These are phyloP conservation scores for Globisporangium acanthophoron DNA, from an alignment of 352 stramenopile species.

Conservation along the genomic window DNA sequence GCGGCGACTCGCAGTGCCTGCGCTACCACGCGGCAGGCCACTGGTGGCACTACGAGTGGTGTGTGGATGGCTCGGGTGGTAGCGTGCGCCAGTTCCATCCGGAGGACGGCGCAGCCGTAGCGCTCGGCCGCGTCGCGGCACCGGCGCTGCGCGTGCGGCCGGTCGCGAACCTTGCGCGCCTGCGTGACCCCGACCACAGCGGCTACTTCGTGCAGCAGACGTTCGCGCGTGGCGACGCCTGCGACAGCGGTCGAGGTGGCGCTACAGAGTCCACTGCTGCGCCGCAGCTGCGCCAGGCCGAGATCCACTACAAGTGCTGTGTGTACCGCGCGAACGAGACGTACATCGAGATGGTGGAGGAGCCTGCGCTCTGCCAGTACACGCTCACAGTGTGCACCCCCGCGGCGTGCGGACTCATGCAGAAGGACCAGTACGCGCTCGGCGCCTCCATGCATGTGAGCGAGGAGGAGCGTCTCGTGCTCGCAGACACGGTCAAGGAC, in stretches of 20 bases:
- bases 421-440: conserved; percentile 64
- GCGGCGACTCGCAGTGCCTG: conserved; percentile 36
- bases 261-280: too few relatives aligned
- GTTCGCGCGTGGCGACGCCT: conserved; percentile 43
- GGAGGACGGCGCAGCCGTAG: conserved; percentile 10
- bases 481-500: conserved; percentile 63
- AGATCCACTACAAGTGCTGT: conserved; percentile 74
- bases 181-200: conserved; percentile 41
- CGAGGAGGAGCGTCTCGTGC: conserved; percentile 45
- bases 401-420: conserved; percentile 63
- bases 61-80: conserved; percentile 42
- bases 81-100: conserved; percentile 71
- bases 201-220: conserved; percentile 55
- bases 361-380: conserved; percentile 50
- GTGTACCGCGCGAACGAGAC: conserved; percentile 73
- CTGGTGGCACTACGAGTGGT: conserved; percentile 89
- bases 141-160: conserved; percentile 36
- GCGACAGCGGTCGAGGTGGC: conserved; percentile 7
- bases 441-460: conserved; percentile 38
- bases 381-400: conserved; percentile 66
- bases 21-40: conserved; percentile 45
- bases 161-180: conserved; percentile 26
- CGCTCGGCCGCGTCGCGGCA: conserved; percentile 32
- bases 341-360: conserved; percentile 67
- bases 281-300: conserved; percentile 16